These are phyloP conservation scores for Neonectria hederae DNA, from an alignment of 2,329 filamentous ascomycete species.

Conservation along the genomic window DNA sequence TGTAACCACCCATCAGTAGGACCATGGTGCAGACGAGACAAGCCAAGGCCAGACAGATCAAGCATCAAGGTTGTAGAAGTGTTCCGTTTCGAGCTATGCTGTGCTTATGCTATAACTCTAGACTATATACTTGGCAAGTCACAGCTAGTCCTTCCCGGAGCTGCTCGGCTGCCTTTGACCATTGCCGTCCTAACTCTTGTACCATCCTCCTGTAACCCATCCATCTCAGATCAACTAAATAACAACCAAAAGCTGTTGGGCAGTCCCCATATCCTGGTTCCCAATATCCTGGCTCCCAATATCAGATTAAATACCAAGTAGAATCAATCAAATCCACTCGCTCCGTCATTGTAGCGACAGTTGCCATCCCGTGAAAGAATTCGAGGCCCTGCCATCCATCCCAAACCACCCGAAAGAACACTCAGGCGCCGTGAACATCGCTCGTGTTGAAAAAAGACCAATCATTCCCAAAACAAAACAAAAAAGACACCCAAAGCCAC, in stretches of 20 bases:
- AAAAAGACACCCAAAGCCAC: constrained; percentile 14
- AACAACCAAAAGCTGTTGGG: constrained; percentile 15
- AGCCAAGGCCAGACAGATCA: not conserved
- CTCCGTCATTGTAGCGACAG: constrained; percentile 23
- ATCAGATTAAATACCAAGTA: constrained; percentile 19
- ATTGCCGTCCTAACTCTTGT: not conserved
- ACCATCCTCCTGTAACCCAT: not conserved
- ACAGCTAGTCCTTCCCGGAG: constrained; percentile 11
- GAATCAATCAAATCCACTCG: constrained; percentile 21
- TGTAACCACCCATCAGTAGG: not conserved
- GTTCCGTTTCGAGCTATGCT: constrained; percentile 7
- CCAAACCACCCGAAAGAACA: not conserved
- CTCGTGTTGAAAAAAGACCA: constrained; percentile 21
- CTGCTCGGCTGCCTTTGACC: not conserved
- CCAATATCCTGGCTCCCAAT: constrained; percentile 3
- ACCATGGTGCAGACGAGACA: not conserved
- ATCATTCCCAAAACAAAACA: too few species aligned
- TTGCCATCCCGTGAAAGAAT: constrained; percentile 17
- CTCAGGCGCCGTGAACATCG: constrained; percentile 15
- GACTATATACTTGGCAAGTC: constrained; percentile 19
- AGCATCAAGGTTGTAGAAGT: constrained; percentile 4
- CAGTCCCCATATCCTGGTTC: not conserved
- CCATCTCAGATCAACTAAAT: constrained; percentile 4
- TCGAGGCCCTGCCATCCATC: constrained; percentile 4
- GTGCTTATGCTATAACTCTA: constrained; percentile 5